Evolutionary conservation across 192 early-diverging fungal species (phyloP).

Genomic region (Mortierella hygrophila): DNA sequence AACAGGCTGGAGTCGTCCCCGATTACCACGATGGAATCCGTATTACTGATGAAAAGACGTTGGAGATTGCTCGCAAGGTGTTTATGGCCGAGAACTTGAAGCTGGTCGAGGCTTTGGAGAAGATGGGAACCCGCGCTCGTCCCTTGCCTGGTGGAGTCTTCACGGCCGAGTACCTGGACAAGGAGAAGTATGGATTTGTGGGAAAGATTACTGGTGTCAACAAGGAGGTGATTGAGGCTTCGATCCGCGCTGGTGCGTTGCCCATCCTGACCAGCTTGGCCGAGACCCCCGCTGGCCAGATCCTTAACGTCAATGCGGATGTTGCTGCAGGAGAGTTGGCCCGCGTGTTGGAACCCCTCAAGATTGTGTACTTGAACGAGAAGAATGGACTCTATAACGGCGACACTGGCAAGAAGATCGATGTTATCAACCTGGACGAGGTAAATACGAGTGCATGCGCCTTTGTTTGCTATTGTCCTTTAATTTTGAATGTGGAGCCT

Average conservation of each 20-base stretch:
- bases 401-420: conserved; percentile 95
- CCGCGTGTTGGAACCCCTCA: conserved; percentile 95
- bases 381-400: conserved; percentile 97
- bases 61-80: conserved; percentile 94
- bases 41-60: conserved; percentile 93
- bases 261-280: conserved; percentile 97
- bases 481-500: background rate
- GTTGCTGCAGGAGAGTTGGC: conserved; percentile 98
- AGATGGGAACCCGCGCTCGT: conserved; percentile 93
- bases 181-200: conserved; percentile 94
- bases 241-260: conserved; percentile 93
- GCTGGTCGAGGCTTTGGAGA: conserved; percentile 96
- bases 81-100: conserved; percentile 97
- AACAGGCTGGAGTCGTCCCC: conserved; percentile 95
- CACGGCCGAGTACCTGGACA: conserved; percentile 95
- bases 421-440: conserved; percentile 98
- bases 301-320: conserved; percentile 99
- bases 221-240: conserved; percentile 93
- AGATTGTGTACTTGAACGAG: conserved; percentile 98
- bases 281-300: conserved; percentile 95
- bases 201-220: conserved; percentile 93
- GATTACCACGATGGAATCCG: conserved; percentile 97
- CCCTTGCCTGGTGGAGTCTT: conserved; percentile 98
- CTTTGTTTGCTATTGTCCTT: background rate
- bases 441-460: conserved; percentile 54